Evolutionary conservation across 2,329 filamentous ascomycete genomes (phyloP).

Genomic region (Fusarium sp.): DNA sequence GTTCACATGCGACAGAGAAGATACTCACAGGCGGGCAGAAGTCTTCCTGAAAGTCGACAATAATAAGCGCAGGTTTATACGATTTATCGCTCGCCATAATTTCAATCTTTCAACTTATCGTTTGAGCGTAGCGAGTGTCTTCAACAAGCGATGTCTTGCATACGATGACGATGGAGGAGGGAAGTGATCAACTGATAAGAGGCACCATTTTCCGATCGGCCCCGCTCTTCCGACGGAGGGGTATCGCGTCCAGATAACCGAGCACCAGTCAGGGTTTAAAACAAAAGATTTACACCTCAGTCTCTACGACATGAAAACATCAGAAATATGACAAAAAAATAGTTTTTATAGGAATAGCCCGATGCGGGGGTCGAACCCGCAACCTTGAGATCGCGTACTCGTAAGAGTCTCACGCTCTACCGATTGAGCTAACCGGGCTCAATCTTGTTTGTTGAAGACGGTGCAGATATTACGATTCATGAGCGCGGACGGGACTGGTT

Average conservation of each 20-base stretch:
- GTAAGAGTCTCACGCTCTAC: constrained; percentile 76
- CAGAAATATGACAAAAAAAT: background rate
- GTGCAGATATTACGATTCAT: background rate
- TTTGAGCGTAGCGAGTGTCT: background rate
- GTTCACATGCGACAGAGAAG: background rate
- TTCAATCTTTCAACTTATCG: fast-evolving
- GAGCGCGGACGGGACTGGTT: fast-evolving
- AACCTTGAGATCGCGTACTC: constrained; percentile 61
- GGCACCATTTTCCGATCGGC: constrained; percentile 1
- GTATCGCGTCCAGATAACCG: background rate
- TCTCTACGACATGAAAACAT: background rate
- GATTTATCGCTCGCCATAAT: constrained; percentile 8
- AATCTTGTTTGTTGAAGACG: constrained; percentile 23
- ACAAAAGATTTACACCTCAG: background rate
- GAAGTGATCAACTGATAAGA: constrained; percentile 10
- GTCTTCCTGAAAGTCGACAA: constrained; percentile 94
- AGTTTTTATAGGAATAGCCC: constrained; percentile 45
- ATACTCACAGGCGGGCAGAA: constrained; percentile 86
- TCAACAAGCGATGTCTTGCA: background rate
- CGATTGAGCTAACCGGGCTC: constrained; percentile 47
- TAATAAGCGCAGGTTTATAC: constrained; percentile 67
- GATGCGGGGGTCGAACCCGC: constrained; percentile 63
- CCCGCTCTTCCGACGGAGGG: constrained; percentile 18
- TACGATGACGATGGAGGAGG: background rate
- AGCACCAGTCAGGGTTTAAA: background rate